A percentile compares a stretch with the other conserved stretches of the same genome.
phyloP scores from a whole-genome alignment of 345 rosid species.

The Syzygium oleosum region DNA sequence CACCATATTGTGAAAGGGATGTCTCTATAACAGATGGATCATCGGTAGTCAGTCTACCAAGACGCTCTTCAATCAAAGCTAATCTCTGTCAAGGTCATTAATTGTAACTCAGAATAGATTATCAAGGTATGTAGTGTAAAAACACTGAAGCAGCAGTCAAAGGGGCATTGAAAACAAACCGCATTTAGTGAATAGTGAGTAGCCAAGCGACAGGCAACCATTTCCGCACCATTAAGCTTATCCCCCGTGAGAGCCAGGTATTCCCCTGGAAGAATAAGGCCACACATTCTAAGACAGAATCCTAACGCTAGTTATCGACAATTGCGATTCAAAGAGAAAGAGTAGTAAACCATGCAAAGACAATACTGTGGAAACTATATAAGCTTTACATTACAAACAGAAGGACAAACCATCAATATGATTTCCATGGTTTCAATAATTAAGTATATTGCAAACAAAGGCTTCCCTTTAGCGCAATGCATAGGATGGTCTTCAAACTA shows the following conservation, averaged over 20 bases:
- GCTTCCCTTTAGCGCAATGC: background rate
- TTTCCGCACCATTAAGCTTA: conserved; percentile 77
- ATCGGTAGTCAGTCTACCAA: conserved; percentile 73
- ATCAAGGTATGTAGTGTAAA: background rate
- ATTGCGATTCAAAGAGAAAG: background rate
- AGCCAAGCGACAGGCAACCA: conserved; percentile 91
- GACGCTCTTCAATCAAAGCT: conserved; percentile 59
- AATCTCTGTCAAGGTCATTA: conserved; percentile 50
- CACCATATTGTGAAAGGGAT: conserved; percentile 82
- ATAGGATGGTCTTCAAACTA: background rate
- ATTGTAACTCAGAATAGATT: background rate
- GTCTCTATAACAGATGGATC: conserved; percentile 57
- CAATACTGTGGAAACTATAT: background rate
- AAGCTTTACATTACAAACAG: background rate
- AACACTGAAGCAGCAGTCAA: background rate
- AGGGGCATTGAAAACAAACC: conserved; percentile 25
- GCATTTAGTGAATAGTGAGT: conserved; percentile 70
- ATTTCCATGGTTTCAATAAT: background rate
- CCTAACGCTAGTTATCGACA: background rate
- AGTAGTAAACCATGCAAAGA: background rate
- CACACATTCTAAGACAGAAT: background rate
- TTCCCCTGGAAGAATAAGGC: conserved; percentile 46
- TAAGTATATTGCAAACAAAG: background rate
- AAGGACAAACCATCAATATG: background rate
- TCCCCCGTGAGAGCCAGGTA: conserved; percentile 79